Conservation (phyloP, 169 alveolate species). For the Eimeria sp. region DNA sequence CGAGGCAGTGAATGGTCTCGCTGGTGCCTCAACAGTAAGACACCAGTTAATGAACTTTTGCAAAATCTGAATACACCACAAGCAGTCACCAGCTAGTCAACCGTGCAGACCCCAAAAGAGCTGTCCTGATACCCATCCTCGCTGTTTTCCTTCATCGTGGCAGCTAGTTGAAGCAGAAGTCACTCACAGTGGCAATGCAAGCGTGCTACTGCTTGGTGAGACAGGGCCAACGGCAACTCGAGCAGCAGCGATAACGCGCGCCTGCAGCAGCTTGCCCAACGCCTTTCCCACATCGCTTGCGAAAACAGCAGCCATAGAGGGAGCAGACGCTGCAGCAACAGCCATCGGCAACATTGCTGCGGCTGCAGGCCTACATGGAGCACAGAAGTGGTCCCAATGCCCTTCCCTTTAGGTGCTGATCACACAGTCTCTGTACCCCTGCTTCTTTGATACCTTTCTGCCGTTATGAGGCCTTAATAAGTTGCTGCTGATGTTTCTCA, state of each 20-base stretch:
- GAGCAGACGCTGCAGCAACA: neutral
- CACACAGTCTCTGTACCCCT: constrained; percentile 29
- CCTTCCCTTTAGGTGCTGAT: neutral
- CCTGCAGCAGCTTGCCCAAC: neutral
- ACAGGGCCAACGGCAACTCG: neutral
- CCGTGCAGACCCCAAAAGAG: neutral
- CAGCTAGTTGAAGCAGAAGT: neutral
- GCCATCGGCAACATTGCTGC: neutral
- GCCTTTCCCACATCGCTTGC: too few species aligned
- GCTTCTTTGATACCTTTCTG: neutral
- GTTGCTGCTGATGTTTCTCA: neutral
- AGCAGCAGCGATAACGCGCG: neutral
- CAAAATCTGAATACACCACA: neutral
- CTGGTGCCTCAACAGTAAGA: too few species aligned
- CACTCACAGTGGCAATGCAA: neutral
- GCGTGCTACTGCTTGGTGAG: neutral
- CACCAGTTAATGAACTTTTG: too few species aligned
- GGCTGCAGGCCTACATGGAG: neutral
- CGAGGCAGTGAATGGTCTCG: neutral
- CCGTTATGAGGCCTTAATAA: neutral
- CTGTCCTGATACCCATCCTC: neutral
- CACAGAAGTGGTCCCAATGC: neutral
- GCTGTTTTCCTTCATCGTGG: neutral
- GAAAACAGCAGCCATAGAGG: neutral
- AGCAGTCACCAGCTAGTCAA: neutral